Evolutionary conservation across 305 asterid species (phyloP), one percentile per base, ranked within the genome.

Genomic region (Nicotiana rustica): DNA sequence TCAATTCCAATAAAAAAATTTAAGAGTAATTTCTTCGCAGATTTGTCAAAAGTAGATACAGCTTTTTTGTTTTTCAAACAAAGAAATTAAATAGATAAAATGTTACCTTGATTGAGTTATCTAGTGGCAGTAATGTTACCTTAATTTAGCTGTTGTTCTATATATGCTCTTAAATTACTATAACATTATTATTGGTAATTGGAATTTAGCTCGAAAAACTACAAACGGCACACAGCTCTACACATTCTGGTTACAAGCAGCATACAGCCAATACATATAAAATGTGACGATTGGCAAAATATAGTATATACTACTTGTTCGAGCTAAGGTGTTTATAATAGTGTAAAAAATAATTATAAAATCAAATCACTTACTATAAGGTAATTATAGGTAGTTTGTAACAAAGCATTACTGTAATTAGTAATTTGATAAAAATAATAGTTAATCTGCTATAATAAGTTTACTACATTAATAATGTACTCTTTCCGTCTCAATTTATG

Each of bases 201-300:
- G 89, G 86, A 87, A 88, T 82, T 82, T n/a, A 84, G 90, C 91
- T 90, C 91, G 93, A 89, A 85, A 86, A 84, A 81, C 91, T 80
- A 95, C 89, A 84, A 71, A 82, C 44, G 91, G 90, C 95, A 88
- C 97, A 90, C 81, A 87, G 93, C 92, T 91, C 93, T 92, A 90
- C 93, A 87, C 89, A 89, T 89, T 92, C 90, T 89, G 66, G 79
- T 88, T 88, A 88, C 94, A 92, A 92, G 95, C 97, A 92, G 95
- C 94, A 91, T 85, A 91, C 92, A 82, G 92, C 96, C 97, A 92
- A 94, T 84, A 77, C 75, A 88, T 87, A 88, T 85, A 84, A 82
- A 88, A 52, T 52, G 6, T 12, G 59, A 5, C 17, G 3, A 52
- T 41, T 41, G 10, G 49, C 49, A 41, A 41, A 41, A 41, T 41